Evolutionary conservation across 331 rosid genomes (phyloP).

Genomic region (Acacia concinna): DNA sequence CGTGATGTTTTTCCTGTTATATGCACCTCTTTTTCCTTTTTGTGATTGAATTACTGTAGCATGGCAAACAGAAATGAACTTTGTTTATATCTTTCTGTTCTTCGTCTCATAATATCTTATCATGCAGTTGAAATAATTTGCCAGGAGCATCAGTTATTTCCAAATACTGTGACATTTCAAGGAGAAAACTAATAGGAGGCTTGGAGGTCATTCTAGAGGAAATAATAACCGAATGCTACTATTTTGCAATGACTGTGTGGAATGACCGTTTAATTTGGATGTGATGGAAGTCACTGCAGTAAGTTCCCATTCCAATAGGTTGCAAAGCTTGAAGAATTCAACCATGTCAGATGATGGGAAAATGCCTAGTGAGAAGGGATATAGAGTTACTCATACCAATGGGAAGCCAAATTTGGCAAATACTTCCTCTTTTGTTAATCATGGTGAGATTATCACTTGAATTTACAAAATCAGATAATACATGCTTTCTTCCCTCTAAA

Average conservation of each 20-base stretch:
- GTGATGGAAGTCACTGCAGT: conserved; percentile 58
- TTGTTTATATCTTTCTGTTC: neutral
- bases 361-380: conserved; percentile 40
- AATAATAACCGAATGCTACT: conserved; percentile 16
- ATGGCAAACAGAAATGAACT: conserved; percentile 1
- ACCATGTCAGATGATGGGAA: conserved; percentile 52
- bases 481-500: neutral
- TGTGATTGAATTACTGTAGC: conserved; percentile 2
- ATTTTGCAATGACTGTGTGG: conserved; percentile 23
- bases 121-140: conserved; percentile 20
- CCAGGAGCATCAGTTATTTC: neutral
- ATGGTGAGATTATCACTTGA: conserved; percentile 54
- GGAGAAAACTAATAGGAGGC: conserved; percentile 32
- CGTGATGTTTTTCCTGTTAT: neutral
- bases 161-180: conserved; percentile 21
- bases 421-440: conserved; percentile 64
- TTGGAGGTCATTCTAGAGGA: conserved; percentile 41
- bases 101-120: neutral
- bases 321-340: conserved; percentile 49
- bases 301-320: conserved; percentile 57
- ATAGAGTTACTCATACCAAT: conserved; percentile 32
- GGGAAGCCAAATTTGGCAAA: conserved; percentile 51
- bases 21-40: conserved; percentile 10
- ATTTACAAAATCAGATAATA: conserved; percentile 1
- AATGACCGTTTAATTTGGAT: conserved; percentile 50